A percentile compares a stretch with the other conserved stretches of the same genome.
Evolutionary conservation across 164 flowering plant species (phyloP).

Genomic region (Vitis labrusca): DNA sequence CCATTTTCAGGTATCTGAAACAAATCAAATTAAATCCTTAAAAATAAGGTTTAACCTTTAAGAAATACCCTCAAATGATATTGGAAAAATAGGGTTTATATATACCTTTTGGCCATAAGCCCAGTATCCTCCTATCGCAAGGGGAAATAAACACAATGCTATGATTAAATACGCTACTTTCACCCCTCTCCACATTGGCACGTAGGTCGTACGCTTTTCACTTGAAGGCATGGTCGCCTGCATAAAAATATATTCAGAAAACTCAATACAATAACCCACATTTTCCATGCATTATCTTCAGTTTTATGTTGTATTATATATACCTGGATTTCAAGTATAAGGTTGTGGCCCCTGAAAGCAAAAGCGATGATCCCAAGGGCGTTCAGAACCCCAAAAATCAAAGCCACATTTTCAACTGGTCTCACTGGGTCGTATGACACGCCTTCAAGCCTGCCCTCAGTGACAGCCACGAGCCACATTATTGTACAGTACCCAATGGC

Average conservation of each 20-base stretch:
- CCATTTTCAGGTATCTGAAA: not conserved
- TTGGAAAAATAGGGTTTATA: no score
- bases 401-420: not conserved
- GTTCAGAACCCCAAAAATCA: slow-evolving; percentile 17
- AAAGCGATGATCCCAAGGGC: slow-evolving; percentile 27
- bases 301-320: no score
- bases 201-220: slow-evolving; percentile 24
- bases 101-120: slow-evolving; percentile 32
- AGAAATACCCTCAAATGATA: no score
- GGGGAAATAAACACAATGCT: slow-evolving; percentile 25
- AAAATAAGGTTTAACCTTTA: no score
- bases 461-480: slow-evolving; percentile 21
- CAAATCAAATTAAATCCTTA: no score
- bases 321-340: slow-evolving; percentile 30
- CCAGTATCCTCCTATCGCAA: slow-evolving; percentile 34
- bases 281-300: no score
- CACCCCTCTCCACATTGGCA: slow-evolving; percentile 33
- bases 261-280: no score
- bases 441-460: slow-evolving; percentile 14
- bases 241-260: not conserved
- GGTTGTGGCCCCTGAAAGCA: slow-evolving; percentile 32
- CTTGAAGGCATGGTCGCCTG: slow-evolving; percentile 35
- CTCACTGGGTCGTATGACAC: slow-evolving; percentile 20
- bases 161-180: slow-evolving; percentile 22
- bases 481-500: slow-evolving; percentile 28